phyloP scores from a whole-genome alignment of 2,329 filamentous ascomycete species.

The Trichothecium sympodiale region DNA sequence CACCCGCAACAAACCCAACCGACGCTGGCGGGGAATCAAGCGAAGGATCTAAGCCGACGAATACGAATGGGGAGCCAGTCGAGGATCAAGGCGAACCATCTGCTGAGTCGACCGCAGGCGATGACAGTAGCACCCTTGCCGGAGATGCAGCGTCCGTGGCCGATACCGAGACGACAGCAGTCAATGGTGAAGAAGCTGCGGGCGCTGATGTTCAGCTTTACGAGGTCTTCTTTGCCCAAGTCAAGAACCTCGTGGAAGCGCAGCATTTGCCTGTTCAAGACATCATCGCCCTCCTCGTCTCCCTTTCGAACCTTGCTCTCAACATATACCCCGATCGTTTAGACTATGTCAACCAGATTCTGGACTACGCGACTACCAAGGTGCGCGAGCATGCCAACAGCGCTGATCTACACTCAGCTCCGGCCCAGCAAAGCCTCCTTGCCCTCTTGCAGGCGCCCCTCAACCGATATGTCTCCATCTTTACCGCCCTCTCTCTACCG shows the following conservation, averaged over 20 bases:
- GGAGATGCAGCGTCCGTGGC: conserved; percentile 27
- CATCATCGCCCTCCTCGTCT: conserved; percentile 88
- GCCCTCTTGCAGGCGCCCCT: conserved; percentile 85
- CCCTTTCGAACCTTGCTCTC: conserved; percentile 80
- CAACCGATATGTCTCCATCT: conserved; percentile 82
- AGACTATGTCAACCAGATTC: conserved; percentile 90
- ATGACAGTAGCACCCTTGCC: conserved; percentile 18
- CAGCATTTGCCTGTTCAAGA: conserved; percentile 90
- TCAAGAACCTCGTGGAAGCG: conserved; percentile 83
- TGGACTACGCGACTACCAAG: conserved; percentile 80
- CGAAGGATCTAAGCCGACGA: conserved; percentile 8
- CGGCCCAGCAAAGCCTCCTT: conserved; percentile 80
- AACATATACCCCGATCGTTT: conserved; percentile 90
- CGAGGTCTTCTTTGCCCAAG: conserved; percentile 94
- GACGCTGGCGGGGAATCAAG: conserved; percentile 22
- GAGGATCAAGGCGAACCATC: conserved; percentile 14
- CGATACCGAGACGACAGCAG: conserved; percentile 35
- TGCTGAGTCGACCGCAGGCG: conserved; percentile 12
- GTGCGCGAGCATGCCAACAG: conserved; percentile 85
- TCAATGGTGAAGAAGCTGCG: conserved; percentile 23
- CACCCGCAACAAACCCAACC: conserved; percentile 12
- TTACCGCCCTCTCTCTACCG: conserved; percentile 88
- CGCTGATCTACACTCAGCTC: conserved; percentile 82
- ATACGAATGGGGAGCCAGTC: conserved; percentile 19
- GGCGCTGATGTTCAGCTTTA: conserved; percentile 76